Base-by-base conservation (phyloP, 1,284 basidiomycete genomes). In the Rugosomyces carneus region DNA sequence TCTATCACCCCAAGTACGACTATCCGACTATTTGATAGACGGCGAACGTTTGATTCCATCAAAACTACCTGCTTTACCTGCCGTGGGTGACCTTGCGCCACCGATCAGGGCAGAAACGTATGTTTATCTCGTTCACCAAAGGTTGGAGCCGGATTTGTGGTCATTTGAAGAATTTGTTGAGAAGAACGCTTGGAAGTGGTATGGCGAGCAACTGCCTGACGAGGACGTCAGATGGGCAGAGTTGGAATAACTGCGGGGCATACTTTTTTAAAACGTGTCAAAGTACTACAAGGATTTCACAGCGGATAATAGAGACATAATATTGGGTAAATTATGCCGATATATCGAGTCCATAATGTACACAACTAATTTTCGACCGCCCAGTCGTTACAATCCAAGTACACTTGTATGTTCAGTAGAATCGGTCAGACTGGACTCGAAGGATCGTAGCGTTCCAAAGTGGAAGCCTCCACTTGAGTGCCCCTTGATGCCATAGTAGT, bases 181-280 rank as follows among this genome's bases (percentile, higher is more conserved):
- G 53, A 71, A 81, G 40, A 83, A 78, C 50, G 79, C 84, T 2
- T 78, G 76, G 72, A 84, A 82, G 50, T 91, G 88, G 88, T 72
- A 85, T 37, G 77, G 74, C 0, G 53, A 55, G 0, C 58, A 10
- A 66, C 68, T 7, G 53, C 63, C 62, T 54, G 50, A 63, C 60
- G 29, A 57, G 53, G 35, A 63, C 59, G 37, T 65, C 60, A 60
- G 60, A 52, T 50, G 52, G 53, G 41, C 53, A 35, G 49, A 51
- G 42, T 13, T 47, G 31, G 51, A 54, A 24, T 44, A 51, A 16
- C n/a, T 13, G 8, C 15, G 21, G 7, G 7, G 21, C 21, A 4
- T 7, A 7, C 4, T 23, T 23, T 23, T 23, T n/a, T n/a, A n/a
- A n/a, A n/a, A n/a, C n/a, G 21, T 23, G 3, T 3, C 21, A 4